Evolutionary conservation across 2,329 filamentous ascomycete genomes (phyloP).

Genomic region (Volutella citrinella): DNA sequence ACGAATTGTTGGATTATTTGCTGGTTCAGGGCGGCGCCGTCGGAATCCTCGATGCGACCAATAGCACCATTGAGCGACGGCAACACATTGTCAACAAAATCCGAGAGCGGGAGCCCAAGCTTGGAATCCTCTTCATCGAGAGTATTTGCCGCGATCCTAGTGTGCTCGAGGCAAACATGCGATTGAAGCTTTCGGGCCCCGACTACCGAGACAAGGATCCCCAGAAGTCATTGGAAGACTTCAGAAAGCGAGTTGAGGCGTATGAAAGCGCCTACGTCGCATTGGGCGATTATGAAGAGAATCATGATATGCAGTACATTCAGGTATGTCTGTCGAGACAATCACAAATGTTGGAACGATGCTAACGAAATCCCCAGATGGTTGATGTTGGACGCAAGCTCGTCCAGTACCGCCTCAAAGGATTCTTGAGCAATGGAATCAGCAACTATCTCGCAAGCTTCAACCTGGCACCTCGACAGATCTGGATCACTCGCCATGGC

Average conservation of each 20-base stretch:
- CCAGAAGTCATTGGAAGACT: conserved; percentile 77
- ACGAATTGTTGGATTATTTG: conserved; percentile 89
- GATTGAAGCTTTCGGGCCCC: conserved; percentile 89
- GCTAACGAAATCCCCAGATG: conserved; percentile 56
- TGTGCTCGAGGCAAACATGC: conserved; percentile 93
- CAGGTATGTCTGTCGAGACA: conserved; percentile 59
- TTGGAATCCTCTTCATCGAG: conserved; percentile 93
- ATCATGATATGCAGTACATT: conserved; percentile 88
- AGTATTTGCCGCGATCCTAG: conserved; percentile 84
- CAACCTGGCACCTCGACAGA: conserved; percentile 90
- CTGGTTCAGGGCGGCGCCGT: conserved; percentile 79
- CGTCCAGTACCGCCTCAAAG: conserved; percentile 83
- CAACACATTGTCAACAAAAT: conserved; percentile 82
- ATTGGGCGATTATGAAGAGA: conserved; percentile 86
- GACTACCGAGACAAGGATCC: conserved; percentile 97
- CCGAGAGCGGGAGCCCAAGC: conserved; percentile 74
- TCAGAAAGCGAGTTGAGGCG: conserved; percentile 85
- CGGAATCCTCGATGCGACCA: conserved; percentile 95
- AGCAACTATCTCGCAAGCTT: conserved; percentile 96
- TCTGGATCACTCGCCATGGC: conserved; percentile 96
- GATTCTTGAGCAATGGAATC: conserved; percentile 88
- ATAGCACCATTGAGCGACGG: conserved; percentile 85
- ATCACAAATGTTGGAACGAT: too few species aligned
- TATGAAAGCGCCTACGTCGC: conserved; percentile 95
- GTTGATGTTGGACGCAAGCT: conserved; percentile 96